Evolutionary conservation across 495 filamentous ascomycete genomes (phyloP).

Genomic region (Aspergillus affinis): DNA sequence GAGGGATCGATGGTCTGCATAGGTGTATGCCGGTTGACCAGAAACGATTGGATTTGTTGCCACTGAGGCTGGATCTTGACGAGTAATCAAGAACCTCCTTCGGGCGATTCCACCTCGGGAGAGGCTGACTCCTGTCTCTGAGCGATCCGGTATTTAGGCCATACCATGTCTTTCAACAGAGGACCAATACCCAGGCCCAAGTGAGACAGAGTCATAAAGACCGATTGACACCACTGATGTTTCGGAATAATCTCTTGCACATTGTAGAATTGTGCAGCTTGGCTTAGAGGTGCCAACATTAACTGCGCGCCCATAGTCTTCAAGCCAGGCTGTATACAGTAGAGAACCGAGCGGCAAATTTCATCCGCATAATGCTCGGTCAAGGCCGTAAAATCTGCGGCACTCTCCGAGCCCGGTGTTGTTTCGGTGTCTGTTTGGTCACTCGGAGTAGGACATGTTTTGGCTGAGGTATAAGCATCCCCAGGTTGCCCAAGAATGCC

Average conservation of each 20-base stretch:
- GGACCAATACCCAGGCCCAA: constrained; percentile 24
- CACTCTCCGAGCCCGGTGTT: background rate
- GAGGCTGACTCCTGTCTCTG: constrained; percentile 13
- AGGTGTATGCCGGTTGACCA: background rate
- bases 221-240: constrained; percentile 22
- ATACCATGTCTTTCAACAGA: constrained; percentile 26
- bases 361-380: constrained; percentile 22
- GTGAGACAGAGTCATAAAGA: constrained; percentile 16
- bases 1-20: background rate
- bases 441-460: constrained; percentile 3
- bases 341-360: constrained; percentile 23
- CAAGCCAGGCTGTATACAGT: constrained; percentile 21
- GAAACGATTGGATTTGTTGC: background rate
- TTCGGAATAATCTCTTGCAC: constrained; percentile 19
- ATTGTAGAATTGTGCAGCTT: constrained; percentile 24
- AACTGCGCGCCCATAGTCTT: constrained; percentile 24
- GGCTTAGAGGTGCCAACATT: constrained; percentile 23
- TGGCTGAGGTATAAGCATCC: constrained; percentile 6
- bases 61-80: background rate
- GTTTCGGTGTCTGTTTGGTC: background rate
- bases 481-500: constrained; percentile 9
- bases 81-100: background rate
- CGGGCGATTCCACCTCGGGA: constrained; percentile 1
- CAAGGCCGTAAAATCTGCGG: constrained; percentile 14
- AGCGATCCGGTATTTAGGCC: constrained; percentile 22